Base-by-base conservation (phyloP, 2,329 filamentous ascomycete species). In the Cordyceps cicadae region DNA sequence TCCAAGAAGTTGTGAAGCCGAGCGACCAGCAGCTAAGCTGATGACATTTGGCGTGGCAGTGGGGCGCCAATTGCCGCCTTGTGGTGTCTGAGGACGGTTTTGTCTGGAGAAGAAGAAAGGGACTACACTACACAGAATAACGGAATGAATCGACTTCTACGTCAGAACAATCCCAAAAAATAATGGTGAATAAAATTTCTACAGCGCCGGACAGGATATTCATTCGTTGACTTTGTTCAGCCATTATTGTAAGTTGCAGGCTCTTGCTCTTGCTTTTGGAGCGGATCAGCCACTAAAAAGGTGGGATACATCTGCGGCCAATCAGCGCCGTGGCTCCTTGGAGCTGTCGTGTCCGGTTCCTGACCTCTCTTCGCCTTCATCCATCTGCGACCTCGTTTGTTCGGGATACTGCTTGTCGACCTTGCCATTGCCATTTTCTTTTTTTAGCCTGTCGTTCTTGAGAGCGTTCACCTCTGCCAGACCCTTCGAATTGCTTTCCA, bases 271-370 rank as follows among this genome's bases (percentile, higher is more conserved):
- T 29, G 29, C 26, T 29, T 6, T 29, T 29, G 26, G 26, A 29
- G 26, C 29, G 29, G 29, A 29, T 29, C 29, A 29, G 29, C 29
- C 29, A 29, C 37, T 9, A 19, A 54, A 58, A 52, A 48, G 46
- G 54, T 56, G 37, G 52, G 59, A 53, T 57, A 48, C 21, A 7
- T 19, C 37, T 7, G 6, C 54, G 62, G 52, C 72, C 72, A 75
- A 75, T 75, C 71, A 73, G 19, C 45, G 14, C 53, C 41, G 7
- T 17, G 61, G 59, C 60, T 63, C 62, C 62, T 70, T 70, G 67
- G 66, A 75, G 72, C 72, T 74, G 67, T 74, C 72, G 71, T 74
- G 72, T 71, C 71, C 70, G 56, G 54, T 62, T 54, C 48, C 39
- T 58, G 60, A 39, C 51, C 53, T 59, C n/a, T 49, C 17, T 49